Base-by-base conservation (phyloP, 257 asterid species). In the Solanum virginianum region DNA sequence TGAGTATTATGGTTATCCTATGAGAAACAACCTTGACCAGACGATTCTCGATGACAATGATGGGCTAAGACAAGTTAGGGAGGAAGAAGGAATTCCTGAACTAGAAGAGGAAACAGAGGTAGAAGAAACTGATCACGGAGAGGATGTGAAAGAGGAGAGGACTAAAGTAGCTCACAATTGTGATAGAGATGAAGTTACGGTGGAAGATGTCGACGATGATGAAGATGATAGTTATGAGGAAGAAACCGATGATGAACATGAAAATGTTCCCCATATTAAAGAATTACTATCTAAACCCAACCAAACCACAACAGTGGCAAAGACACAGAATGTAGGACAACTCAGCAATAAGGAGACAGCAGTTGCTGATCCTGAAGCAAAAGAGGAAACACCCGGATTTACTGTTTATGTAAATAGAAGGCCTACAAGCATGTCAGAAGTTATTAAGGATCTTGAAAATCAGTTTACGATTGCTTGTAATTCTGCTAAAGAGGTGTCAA, bases 1-100 rank as follows among this genome's bases (percentile, higher is more conserved):
- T 53, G 99, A 96, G 88, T 94, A 93, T 84, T 95, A 93, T 83
- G 94, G 97, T 18, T 96, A 94, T 90, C 92, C 95, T 83, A 84
- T 79, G 12, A 90, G 95, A 82, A 88, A 84, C 87, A 87, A 90
- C 70, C 83, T 89, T 65, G 97, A 92, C 68, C 95, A 84, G 29
- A 85, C 86, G 15, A 89, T 86, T 88, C 68, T 92, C 72, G 94
- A 93, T 84, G 99, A 94, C 85, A 85, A 84, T 86, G 94, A 86
- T 45, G 97, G 95, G 81, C 88, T 93, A 74, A 91, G 91, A 74
- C 98, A 92, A 88, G 98, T 95, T 65, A 91, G 93, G 56, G 95
- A 95, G 88, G 95, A 90, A 88, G 98, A 95, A 92, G 98, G 98
- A 83, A 93, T 92, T 84, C 97, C 98, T 41, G 98, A 95, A 85